phyloP scores from a whole-genome alignment of 768 basidiomycete genomes.

The Botryobasidium botryosum region DNA sequence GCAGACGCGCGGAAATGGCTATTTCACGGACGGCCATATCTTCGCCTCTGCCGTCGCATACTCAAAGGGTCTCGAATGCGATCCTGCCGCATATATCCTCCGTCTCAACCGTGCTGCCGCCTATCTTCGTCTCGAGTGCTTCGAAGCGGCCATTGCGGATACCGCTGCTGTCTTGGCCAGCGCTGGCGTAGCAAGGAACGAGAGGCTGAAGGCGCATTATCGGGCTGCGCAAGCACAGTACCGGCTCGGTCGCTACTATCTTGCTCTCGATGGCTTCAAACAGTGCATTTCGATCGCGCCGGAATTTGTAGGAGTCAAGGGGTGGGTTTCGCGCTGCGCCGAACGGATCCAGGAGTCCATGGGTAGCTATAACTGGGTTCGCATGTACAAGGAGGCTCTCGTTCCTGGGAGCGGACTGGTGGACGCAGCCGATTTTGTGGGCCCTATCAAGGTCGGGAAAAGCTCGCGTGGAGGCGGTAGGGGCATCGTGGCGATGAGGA shows the following conservation, averaged over 20 bases:
- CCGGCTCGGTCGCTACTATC: constrained; percentile 12
- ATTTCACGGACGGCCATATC: background rate
- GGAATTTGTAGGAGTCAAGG: background rate
- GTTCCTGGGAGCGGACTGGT: constrained; percentile 5
- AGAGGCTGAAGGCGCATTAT: constrained; percentile 1
- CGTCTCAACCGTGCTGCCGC: constrained; percentile 19
- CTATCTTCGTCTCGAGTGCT: constrained; percentile 16
- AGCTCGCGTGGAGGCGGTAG: constrained; percentile 16
- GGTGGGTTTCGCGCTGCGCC: constrained; percentile 14
- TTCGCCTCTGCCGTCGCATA: too few species aligned
- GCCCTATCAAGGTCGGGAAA: constrained; percentile 13
- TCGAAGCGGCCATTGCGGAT: constrained; percentile 16
- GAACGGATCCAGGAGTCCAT: constrained; percentile 13
- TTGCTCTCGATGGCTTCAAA: constrained; percentile 8
- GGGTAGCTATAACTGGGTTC: constrained; percentile 17
- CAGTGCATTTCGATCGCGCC: background rate
- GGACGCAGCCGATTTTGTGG: constrained; percentile 16
- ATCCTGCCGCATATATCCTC: constrained; percentile 8
- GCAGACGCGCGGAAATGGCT: background rate
- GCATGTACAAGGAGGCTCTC: constrained; percentile 12
- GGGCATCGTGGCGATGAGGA: constrained; percentile 15
- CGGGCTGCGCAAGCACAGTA: constrained; percentile 13
- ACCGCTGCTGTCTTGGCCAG: constrained; percentile 13
- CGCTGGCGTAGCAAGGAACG: background rate
- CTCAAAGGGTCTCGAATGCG: background rate